Percentiles rank a stretch among this genome's conserved stretches.
These are phyloP conservation scores for Wolfiporia cocos DNA, from an alignment of 1,284 basidiomycete genomes.

Conservation along the genomic window DNA sequence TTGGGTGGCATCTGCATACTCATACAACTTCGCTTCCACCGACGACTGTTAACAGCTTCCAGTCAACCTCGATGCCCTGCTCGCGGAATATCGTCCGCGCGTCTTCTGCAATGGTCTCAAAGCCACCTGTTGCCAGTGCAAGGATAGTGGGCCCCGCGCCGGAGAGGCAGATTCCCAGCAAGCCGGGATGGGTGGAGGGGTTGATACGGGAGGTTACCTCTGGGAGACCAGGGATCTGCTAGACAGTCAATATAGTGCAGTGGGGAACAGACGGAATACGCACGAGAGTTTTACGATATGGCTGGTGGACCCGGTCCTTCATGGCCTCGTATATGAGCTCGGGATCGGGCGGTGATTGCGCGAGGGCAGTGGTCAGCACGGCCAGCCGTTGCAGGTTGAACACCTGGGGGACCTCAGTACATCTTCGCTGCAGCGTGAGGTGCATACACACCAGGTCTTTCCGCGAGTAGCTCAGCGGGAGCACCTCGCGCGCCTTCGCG, in stretches of 20 bases:
- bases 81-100: conserved; percentile 71
- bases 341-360: conserved; percentile 86
- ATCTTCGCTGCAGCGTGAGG: conserved; percentile 23
- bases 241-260: neutral
- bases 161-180: conserved; percentile 96
- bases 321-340: conserved; percentile 98
- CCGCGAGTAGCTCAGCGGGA: conserved; percentile 81
- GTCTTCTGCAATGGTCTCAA: conserved; percentile 78
- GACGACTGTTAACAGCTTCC: conserved; percentile 67
- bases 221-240: conserved; percentile 90
- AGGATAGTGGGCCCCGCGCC: conserved; percentile 98
- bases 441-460: conserved; percentile 76
- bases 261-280: conserved; percentile 19
- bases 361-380: conserved; percentile 95
- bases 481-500: conserved; percentile 86
- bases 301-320: conserved; percentile 98
- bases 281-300: conserved; percentile 86
- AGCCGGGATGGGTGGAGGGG: conserved; percentile 83
- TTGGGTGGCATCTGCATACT: too few species aligned
- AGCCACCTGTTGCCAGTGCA: conserved; percentile 87
- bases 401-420: conserved; percentile 50
- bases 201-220: conserved; percentile 88
- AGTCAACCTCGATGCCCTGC: conserved; percentile 76
- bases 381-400: conserved; percentile 98
- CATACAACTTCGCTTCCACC: conserved; percentile 40